Percentiles rank a stretch among this genome's conserved stretches.
Conservation (phyloP, 129 eudicot species). For the Scalesia atractyloides region DNA sequence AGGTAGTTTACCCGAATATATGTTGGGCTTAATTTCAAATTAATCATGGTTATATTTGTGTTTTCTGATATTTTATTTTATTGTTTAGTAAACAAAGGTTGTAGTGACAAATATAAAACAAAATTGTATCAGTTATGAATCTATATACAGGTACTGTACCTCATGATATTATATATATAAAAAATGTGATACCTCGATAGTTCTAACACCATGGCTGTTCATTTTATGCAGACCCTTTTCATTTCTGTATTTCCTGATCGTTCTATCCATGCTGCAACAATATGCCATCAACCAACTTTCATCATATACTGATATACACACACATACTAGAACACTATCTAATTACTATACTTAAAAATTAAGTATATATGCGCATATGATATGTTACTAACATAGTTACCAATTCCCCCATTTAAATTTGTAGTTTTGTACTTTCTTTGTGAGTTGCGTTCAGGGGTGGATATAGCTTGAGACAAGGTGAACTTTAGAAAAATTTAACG, state of each 20-base stretch:
- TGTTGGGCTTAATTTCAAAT: too few species aligned
- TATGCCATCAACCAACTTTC: neutral
- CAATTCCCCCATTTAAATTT: too few species aligned
- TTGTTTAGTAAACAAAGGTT: too few species aligned
- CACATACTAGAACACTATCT: too few species aligned
- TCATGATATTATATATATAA: neutral
- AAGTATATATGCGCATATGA: neutral
- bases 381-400: too few species aligned
- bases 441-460: too few species aligned
- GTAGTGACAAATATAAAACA: too few species aligned
- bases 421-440: too few species aligned
- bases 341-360: neutral
- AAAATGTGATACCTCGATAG: slow-evolving; percentile 45
- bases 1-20: too few species aligned
- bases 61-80: neutral
- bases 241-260: slow-evolving; percentile 58
- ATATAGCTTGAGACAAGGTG: too few species aligned
- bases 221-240: slow-evolving; percentile 57
- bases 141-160: neutral
- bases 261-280: slow-evolving; percentile 56
- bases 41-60: neutral
- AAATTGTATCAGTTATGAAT: too few species aligned
- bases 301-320: neutral
- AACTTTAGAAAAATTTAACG: too few species aligned
- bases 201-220: slow-evolving; percentile 46